Percentiles rank a stretch among this genome's conserved stretches.
These are phyloP conservation scores for Colletotrichum orbiculare DNA, from an alignment of 2,329 filamentous ascomycete species.

Conservation along the genomic window DNA sequence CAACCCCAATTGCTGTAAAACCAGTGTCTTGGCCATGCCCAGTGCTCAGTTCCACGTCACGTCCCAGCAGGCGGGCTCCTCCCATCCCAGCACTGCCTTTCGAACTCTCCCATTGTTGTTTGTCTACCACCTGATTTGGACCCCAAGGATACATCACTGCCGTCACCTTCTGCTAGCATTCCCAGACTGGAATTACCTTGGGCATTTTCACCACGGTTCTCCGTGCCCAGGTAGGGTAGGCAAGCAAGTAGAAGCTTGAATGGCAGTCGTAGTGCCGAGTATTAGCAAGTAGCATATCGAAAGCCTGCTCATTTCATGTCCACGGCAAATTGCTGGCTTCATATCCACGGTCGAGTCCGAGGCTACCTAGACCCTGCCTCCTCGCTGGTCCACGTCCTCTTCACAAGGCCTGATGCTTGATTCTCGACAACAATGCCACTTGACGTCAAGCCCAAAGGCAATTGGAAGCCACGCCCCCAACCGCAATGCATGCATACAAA, in stretches of 20 bases:
- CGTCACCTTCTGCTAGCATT: too few species aligned
- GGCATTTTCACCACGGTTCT: too few species aligned
- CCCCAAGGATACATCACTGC: too few species aligned
- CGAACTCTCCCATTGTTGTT: background rate
- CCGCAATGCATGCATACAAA: background rate
- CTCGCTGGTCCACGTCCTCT: background rate
- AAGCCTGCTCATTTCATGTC: too few species aligned
- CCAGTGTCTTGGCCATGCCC: background rate
- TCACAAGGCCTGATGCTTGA: background rate
- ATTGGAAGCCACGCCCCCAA: conserved; percentile 2
- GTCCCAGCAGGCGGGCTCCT: conserved; percentile 25
- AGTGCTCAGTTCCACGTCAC: background rate
- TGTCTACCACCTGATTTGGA: background rate
- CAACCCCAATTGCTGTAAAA: too few species aligned
- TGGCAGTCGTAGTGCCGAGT: too few species aligned
- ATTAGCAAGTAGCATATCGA: too few species aligned
- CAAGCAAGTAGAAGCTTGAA: too few species aligned
- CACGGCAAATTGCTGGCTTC: too few species aligned
- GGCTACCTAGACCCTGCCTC: conserved; percentile 13
- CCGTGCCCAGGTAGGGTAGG: too few species aligned
- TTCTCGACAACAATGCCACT: conserved; percentile 9
- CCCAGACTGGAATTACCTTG: too few species aligned
- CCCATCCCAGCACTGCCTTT: conserved; percentile 31
- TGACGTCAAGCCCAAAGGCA: conserved; percentile 18
- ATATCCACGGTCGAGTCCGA: background rate